A percentile compares a stretch with the other conserved stretches of the same genome.
Conservation (phyloP, 306 rosid genomes). For the Bauhinia variegata region DNA sequence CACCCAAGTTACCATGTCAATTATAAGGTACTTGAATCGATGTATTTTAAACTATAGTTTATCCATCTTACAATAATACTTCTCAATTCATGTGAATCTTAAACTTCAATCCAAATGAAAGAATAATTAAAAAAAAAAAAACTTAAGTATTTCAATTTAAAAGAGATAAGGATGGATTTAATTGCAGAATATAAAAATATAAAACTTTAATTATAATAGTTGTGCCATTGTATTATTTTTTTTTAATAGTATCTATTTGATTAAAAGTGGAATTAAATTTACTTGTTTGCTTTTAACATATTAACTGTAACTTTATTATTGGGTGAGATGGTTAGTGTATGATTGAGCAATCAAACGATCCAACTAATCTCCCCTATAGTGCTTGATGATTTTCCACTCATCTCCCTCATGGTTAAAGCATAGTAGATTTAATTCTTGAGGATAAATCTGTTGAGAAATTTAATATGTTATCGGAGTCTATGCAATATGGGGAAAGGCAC, state of each 20-base stretch:
- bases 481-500: slow-evolving; percentile 46
- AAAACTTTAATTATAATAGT: too few species aligned
- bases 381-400: slow-evolving; percentile 23
- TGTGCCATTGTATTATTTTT: too few species aligned
- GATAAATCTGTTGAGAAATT: slow-evolving; percentile 30
- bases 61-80: not conserved
- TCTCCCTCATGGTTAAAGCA: slow-evolving; percentile 11
- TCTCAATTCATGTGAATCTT: not conserved
- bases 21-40: slow-evolving; percentile 41
- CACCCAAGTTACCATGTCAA: slow-evolving; percentile 54
- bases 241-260: too few species aligned
- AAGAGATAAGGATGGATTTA: too few species aligned
- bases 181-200: too few species aligned
- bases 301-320: slow-evolving; percentile 22
- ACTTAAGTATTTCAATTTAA: too few species aligned
- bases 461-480: slow-evolving; percentile 24
- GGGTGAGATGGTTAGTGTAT: slow-evolving; percentile 29
- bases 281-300: slow-evolving; percentile 11
- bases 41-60: slow-evolving; percentile 23
- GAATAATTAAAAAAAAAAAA: too few species aligned
- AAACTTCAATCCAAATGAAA: not conserved
- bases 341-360: slow-evolving; percentile 45
- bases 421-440: slow-evolving; percentile 20
- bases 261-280: too few species aligned
- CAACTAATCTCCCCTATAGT: slow-evolving; percentile 16